These are phyloP conservation scores for Citrus inodora DNA, from an alignment of 345 rosid species.

Conservation along the genomic window DNA sequence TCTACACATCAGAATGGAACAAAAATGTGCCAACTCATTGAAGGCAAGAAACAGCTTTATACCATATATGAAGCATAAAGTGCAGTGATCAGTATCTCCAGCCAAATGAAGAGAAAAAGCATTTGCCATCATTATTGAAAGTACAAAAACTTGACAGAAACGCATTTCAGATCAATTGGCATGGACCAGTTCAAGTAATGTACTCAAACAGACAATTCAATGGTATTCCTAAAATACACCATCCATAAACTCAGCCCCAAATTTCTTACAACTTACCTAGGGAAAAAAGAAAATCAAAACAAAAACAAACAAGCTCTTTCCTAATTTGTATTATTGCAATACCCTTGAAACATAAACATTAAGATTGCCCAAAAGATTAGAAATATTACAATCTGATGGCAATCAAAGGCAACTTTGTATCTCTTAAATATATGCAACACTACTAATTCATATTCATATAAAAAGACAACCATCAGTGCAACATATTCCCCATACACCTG, in stretches of 20 bases:
- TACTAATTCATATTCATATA: neutral
- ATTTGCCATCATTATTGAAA: neutral
- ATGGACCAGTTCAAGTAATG: neutral
- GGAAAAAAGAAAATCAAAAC: neutral
- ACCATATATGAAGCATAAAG: neutral
- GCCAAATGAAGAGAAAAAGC: neutral
- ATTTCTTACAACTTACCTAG: neutral
- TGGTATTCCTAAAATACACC: neutral
- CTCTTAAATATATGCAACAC: neutral
- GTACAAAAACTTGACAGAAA: neutral
- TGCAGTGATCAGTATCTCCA: neutral
- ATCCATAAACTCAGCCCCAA: neutral
- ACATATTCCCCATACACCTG: neutral
- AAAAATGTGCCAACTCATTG: neutral
- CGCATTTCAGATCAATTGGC: neutral
- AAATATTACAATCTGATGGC: neutral
- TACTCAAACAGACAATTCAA: neutral
- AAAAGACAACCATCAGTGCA: neutral
- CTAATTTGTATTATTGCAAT: neutral
- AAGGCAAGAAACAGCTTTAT: neutral
- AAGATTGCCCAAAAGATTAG: neutral
- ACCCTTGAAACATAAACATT: neutral
- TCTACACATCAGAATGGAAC: neutral
- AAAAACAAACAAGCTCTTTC: neutral
- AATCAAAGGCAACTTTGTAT: neutral